phyloP scores from a whole-genome alignment of 768 basidiomycete genomes.

The Tricholoma bakamatsutake region DNA sequence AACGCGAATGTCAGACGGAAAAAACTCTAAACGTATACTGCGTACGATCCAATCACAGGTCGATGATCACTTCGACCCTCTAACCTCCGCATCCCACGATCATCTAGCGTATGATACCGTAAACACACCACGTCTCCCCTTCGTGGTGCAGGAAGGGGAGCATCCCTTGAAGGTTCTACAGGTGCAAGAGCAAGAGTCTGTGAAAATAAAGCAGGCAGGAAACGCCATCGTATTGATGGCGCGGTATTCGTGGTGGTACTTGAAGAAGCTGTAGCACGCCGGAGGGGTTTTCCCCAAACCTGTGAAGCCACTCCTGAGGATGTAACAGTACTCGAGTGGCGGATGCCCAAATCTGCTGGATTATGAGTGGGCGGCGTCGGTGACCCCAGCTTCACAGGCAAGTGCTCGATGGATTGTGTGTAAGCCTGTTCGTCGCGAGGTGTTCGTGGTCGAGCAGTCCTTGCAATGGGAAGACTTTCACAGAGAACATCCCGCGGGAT shows the following conservation, averaged over 20 bases:
- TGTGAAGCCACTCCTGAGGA: background rate
- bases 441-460: background rate
- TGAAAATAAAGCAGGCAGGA: slow-evolving; percentile 45
- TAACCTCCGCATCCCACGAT: slow-evolving; percentile 66
- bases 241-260: background rate
- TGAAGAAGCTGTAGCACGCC: slow-evolving; percentile 6
- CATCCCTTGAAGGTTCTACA: slow-evolving; percentile 10
- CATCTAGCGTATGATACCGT: slow-evolving; percentile 67
- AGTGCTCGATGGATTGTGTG: background rate
- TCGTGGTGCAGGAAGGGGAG: slow-evolving; percentile 24
- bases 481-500: slow-evolving; percentile 11
- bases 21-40: slow-evolving; percentile 46
- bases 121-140: slow-evolving; percentile 73
- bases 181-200: slow-evolving; percentile 20
- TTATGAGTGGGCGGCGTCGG: background rate
- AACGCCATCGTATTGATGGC: slow-evolving; percentile 38
- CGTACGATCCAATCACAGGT: slow-evolving; percentile 78
- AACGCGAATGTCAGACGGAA: background rate
- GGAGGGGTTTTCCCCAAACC: background rate
- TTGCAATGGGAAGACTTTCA: background rate
- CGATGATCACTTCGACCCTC: slow-evolving; percentile 82
- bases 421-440: background rate
- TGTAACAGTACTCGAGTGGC: slow-evolving; percentile 3
- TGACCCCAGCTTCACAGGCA: background rate
- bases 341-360: background rate